Percentiles rank a stretch among this genome's conserved stretches.
Conservation (phyloP, 1,139 yeast genomes). For the Diutina rugosa region DNA sequence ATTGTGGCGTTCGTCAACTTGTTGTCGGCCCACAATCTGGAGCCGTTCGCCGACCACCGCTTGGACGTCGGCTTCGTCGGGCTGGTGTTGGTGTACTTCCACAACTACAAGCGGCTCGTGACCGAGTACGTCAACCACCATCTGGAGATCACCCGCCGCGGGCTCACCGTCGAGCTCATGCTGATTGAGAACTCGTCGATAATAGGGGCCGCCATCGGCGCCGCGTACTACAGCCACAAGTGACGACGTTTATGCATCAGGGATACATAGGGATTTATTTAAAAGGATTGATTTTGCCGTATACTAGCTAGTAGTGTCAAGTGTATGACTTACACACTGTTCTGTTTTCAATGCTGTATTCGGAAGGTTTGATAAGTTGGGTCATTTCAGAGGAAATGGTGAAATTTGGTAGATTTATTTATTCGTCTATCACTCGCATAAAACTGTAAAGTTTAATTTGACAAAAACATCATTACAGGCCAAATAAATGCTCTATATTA, state of each 20-base stretch:
- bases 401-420: no score
- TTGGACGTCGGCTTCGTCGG: slow-evolving; percentile 31
- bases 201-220: slow-evolving; percentile 37
- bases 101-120: slow-evolving; percentile 19
- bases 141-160: slow-evolving; percentile 14
- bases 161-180: slow-evolving; percentile 22
- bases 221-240: slow-evolving; percentile 17
- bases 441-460: no score
- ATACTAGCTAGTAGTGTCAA: no score
- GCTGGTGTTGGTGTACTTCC: slow-evolving; percentile 25
- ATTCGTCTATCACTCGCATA: no score
- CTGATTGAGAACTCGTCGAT: slow-evolving; percentile 30
- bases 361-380: no score
- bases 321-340: no score
- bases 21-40: slow-evolving; percentile 16
- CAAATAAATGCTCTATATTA: no score
- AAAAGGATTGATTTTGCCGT: not conserved
- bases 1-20: slow-evolving; percentile 24
- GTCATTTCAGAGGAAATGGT: no score
- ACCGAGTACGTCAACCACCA: slow-evolving; percentile 17
- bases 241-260: not conserved
- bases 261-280: not conserved
- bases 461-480: no score
- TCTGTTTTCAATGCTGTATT: no score
- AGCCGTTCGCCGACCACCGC: slow-evolving; percentile 8